A percentile compares a stretch with the other conserved stretches of the same genome.
Evolutionary conservation across 257 asterid species (phyloP).

Genomic region (Solanum stenotomum): DNA sequence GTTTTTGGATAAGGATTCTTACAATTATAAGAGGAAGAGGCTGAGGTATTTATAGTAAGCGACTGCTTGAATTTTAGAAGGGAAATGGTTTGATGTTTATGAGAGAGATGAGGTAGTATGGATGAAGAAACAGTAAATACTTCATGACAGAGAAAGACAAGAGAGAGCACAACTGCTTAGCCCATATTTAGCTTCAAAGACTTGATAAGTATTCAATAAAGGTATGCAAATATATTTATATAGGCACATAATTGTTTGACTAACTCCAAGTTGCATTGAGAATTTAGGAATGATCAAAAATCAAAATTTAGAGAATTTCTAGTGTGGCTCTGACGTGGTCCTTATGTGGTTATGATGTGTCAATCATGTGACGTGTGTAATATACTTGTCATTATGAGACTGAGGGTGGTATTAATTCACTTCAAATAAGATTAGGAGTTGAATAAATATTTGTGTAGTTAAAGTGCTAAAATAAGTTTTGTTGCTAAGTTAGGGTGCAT

Average conservation of each 20-base stretch:
- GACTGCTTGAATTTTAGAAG: neutral
- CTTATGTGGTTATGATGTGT: too few species aligned
- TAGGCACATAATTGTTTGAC: neutral
- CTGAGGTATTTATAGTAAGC: neutral
- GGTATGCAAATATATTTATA: neutral
- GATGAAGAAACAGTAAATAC: neutral
- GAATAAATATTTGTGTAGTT: too few species aligned
- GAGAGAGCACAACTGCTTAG: neutral
- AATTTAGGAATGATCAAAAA: too few species aligned
- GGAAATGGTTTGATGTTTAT: neutral
- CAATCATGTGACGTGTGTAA: too few species aligned
- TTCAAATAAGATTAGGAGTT: neutral
- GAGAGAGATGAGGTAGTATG: neutral
- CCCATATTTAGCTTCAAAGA: neutral
- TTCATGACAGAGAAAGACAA: neutral
- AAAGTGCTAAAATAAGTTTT: neutral
- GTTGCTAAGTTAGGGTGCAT: neutral
- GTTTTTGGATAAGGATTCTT: neutral
- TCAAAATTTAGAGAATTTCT: too few species aligned
- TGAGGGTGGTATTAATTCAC: neutral
- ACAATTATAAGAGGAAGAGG: neutral
- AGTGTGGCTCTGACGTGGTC: too few species aligned
- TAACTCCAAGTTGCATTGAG: neutral
- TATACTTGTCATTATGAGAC: neutral
- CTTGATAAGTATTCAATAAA: neutral